phyloP scores from a whole-genome alignment of 2,329 filamentous ascomycete genomes.

The Botryotinia calthae region DNA sequence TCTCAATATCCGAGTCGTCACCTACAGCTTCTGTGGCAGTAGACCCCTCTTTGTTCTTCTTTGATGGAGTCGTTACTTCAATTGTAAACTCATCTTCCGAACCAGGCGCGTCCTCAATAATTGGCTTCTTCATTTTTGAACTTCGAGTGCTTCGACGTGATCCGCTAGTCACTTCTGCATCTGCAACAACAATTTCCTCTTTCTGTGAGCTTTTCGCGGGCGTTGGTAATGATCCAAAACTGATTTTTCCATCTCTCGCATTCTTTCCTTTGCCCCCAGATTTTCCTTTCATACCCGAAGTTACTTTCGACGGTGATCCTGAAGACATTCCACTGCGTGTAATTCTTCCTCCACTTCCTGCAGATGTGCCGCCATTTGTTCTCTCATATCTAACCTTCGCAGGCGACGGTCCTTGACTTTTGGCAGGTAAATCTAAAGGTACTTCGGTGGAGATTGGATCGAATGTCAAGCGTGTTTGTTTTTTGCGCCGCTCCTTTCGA shows the following conservation, averaged over 20 bases:
- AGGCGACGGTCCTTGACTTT: conserved; percentile 25
- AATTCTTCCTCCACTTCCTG: conserved; percentile 8
- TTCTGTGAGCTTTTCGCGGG: conserved; percentile 31
- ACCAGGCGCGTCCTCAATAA: neutral
- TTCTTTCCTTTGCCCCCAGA: neutral
- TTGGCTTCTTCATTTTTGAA: neutral
- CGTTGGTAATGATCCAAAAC: conserved; percentile 28
- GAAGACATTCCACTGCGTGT: neutral
- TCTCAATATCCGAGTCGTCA: conserved; percentile 22
- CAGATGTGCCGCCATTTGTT: conserved; percentile 3
- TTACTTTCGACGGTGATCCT: neutral
- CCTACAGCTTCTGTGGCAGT: neutral
- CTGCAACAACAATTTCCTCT: conserved; percentile 2
- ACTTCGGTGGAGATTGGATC: conserved; percentile 24
- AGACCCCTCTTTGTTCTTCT: conserved; percentile 18
- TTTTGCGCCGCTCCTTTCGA: conserved; percentile 29
- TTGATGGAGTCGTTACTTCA: conserved; percentile 19
- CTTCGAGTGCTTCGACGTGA: conserved; percentile 10
- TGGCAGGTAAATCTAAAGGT: conserved; percentile 17
- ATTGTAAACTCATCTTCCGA: conserved; percentile 21
- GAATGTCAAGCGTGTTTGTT: conserved; percentile 36
- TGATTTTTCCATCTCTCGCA: conserved; percentile 19
- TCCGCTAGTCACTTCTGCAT: neutral
- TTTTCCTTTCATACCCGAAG: neutral
- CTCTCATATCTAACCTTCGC: conserved; percentile 32